A percentile compares a stretch with the other conserved stretches of the same genome.
These are phyloP conservation scores for Trichoderma endophyticum DNA, from an alignment of 2,329 filamentous ascomycete species.

Conservation along the genomic window DNA sequence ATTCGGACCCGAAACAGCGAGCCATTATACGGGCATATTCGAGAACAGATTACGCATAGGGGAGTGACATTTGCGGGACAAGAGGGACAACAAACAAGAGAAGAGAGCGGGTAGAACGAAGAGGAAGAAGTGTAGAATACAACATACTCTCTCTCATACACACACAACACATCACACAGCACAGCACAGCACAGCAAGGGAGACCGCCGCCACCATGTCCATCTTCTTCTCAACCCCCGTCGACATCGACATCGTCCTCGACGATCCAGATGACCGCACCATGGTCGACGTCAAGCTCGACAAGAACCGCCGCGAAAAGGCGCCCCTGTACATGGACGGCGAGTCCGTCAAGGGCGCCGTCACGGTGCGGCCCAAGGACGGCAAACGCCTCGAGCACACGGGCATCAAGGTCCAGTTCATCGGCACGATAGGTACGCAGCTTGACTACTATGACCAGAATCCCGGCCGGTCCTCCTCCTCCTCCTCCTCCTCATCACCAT, in stretches of 20 bases:
- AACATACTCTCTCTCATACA: slow-evolving; percentile 4
- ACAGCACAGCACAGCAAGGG: not conserved
- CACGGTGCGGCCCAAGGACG: slow-evolving; percentile 94
- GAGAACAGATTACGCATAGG: not conserved
- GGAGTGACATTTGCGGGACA: not conserved
- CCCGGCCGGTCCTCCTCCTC: not conserved
- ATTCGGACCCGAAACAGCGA: not conserved
- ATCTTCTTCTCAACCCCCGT: slow-evolving; percentile 98
- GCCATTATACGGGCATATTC: slow-evolving; percentile 1
- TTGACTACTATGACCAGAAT: slow-evolving; percentile 10
- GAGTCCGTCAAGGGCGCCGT: slow-evolving; percentile 97
- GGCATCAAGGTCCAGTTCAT: slow-evolving; percentile 99
- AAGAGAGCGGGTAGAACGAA: not conserved
- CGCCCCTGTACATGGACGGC: slow-evolving; percentile 94
- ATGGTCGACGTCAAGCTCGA: slow-evolving; percentile 98
- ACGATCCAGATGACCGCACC: slow-evolving; percentile 88
- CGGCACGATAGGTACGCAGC: slow-evolving; percentile 77
- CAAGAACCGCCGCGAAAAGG: slow-evolving; percentile 96
- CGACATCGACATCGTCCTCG: slow-evolving; percentile 97
- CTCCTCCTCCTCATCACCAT: not conserved
- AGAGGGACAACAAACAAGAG: not conserved
- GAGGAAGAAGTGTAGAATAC: not conserved
- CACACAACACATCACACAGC: not conserved
- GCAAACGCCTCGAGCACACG: slow-evolving; percentile 94
- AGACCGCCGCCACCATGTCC: slow-evolving; percentile 65